Conservation (phyloP, 2,329 filamentous ascomycete species). For the Neonectria faginata region DNA sequence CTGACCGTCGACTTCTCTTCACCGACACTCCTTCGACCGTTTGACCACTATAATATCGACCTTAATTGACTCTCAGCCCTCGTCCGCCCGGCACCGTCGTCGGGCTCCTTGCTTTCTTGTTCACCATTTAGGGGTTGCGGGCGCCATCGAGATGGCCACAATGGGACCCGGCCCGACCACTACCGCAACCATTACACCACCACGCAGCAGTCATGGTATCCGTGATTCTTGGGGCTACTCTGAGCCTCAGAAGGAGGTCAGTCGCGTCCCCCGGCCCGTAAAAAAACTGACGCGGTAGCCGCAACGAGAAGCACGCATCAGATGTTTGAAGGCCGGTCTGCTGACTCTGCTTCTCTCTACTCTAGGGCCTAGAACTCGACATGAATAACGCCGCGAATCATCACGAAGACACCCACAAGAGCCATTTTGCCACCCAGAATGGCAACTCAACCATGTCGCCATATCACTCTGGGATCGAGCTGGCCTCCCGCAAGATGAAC, state of each 20-base stretch:
- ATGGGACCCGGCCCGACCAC: slow-evolving; percentile 63
- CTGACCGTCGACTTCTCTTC: slow-evolving; percentile 1
- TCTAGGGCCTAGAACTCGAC: slow-evolving; percentile 39
- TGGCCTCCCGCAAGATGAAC: slow-evolving; percentile 51
- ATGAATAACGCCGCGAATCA: slow-evolving; percentile 28
- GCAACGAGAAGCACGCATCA: background rate
- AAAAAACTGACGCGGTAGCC: background rate
- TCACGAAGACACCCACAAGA: slow-evolving; percentile 38
- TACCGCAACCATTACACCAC: slow-evolving; percentile 60
- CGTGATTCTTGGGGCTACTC: slow-evolving; percentile 58
- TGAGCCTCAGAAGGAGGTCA: slow-evolving; percentile 53
- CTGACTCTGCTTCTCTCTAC: slow-evolving; percentile 31
- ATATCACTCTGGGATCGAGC: slow-evolving; percentile 44
- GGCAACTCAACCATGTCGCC: slow-evolving; percentile 42
- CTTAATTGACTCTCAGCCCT: slow-evolving; percentile 9
- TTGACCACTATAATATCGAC: slow-evolving; percentile 7
- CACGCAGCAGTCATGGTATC: slow-evolving; percentile 62
- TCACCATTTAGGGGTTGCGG: slow-evolving; percentile 44
- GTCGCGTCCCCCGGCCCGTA: slow-evolving; percentile 28
- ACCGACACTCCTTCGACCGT: slow-evolving; percentile 5
- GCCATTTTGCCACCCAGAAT: slow-evolving; percentile 38
- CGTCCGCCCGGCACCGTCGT: background rate
- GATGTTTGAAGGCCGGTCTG: slow-evolving; percentile 12
- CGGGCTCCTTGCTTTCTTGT: slow-evolving; percentile 13
- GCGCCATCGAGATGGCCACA: slow-evolving; percentile 60